phyloP scores from a whole-genome alignment of 1,284 basidiomycete species.

The Amylostereum areolatum region DNA sequence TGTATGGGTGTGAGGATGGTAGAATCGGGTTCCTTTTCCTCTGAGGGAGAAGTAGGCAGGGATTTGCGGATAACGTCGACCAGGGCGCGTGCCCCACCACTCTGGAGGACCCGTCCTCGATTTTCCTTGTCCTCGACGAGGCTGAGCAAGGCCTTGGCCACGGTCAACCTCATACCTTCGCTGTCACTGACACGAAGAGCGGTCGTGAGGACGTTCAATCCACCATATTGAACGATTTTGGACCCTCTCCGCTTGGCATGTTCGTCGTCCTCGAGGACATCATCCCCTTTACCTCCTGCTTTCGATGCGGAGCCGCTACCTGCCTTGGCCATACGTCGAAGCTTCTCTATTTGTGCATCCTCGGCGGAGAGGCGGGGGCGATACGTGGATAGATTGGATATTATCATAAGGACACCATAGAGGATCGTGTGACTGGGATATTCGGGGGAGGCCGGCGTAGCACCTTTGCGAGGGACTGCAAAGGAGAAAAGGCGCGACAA shows the following conservation, averaged over 20 bases:
- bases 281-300: conserved; percentile 17
- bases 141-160: conserved; percentile 58
- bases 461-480: conserved; percentile 42
- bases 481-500: conserved; percentile 58
- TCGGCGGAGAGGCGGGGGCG: conserved; percentile 70
- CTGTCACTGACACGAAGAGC: conserved; percentile 54
- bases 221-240: conserved; percentile 53
- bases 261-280: conserved; percentile 51
- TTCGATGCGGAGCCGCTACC: conserved; percentile 25
- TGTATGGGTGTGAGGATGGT: conserved; percentile 69
- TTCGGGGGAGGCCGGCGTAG: conserved; percentile 18
- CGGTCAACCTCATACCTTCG: conserved; percentile 41
- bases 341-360: conserved; percentile 72
- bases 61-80: conserved; percentile 49
- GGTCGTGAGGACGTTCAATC: conserved; percentile 55
- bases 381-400: conserved; percentile 69
- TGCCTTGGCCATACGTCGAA: conserved; percentile 65
- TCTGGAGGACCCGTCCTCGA: conserved; percentile 76
- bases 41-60: conserved; percentile 20
- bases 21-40: conserved; percentile 30
- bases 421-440: conserved; percentile 46
- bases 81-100: conserved; percentile 77
- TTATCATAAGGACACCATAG: conserved; percentile 73
- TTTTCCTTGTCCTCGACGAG: conserved; percentile 74
- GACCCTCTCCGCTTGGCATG: conserved; percentile 57